phyloP scores from a whole-genome alignment of 1,284 basidiomycete genomes.

The Calocybe gambosa region DNA sequence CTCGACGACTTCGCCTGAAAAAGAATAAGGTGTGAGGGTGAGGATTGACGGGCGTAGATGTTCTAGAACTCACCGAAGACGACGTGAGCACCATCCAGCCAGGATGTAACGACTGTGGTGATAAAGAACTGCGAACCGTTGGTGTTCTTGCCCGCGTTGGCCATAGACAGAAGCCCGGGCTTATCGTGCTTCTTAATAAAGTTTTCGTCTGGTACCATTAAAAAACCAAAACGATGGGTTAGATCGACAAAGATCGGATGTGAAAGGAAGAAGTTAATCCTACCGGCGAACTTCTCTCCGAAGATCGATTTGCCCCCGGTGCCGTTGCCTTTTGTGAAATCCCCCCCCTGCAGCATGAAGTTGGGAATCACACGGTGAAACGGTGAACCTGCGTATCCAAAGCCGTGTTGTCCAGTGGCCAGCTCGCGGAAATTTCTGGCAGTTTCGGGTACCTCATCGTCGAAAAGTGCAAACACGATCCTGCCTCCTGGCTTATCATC shows the following conservation, averaged over 20 bases:
- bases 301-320: conserved; percentile 96
- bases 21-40: neutral
- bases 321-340: conserved; percentile 58
- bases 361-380: too few relatives aligned
- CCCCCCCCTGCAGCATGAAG: conserved; percentile 63
- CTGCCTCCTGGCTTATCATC: conserved; percentile 50
- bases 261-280: conserved; percentile 14
- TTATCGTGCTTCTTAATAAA: conserved; percentile 77
- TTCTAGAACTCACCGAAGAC: conserved; percentile 77
- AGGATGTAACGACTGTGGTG: conserved; percentile 63
- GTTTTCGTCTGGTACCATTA: conserved; percentile 76
- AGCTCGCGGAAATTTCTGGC: conserved; percentile 87
- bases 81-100: conserved; percentile 75
- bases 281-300: conserved; percentile 74
- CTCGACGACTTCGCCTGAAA: conserved; percentile 56
- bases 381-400: conserved; percentile 53
- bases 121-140: conserved; percentile 70
- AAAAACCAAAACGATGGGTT: neutral
- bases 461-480: conserved; percentile 83
- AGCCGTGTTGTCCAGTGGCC: too few relatives aligned
- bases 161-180: conserved; percentile 88
- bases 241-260: conserved; percentile 7
- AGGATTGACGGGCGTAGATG: neutral
- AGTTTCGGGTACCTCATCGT: conserved; percentile 67
- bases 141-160: conserved; percentile 70